Base-by-base conservation (phyloP, 1,284 basidiomycete species). In the Earliella scabrosa region DNA sequence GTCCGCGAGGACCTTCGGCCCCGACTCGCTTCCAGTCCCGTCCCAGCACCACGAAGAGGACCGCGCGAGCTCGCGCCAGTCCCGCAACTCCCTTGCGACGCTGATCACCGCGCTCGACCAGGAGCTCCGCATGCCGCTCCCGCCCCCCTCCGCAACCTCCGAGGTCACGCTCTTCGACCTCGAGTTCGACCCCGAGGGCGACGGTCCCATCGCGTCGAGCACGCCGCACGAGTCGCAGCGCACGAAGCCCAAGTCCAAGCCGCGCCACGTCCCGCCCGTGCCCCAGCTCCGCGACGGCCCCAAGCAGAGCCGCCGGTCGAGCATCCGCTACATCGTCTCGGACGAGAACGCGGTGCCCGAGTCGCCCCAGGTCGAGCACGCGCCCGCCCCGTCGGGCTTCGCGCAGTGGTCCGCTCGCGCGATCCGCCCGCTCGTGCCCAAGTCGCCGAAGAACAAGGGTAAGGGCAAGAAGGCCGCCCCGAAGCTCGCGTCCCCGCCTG, bases 311-410 rank as follows among this genome's bases (percentile, higher is more conserved):
- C 74, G 76, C 61, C 80, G 80, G 61, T 84, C 86, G 52, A 85
- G 82, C 65, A 83, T 87, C 70, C 72, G 80, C 56, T 86, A 87
- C 73, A 82, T 85, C 66, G 82, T 79, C 72, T 85, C 85, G 52
- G 77, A 81, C 61, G 75, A 82, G 66, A 71, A 77, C 61, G 54
- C 52, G 7, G 56, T 63, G 52, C 62, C 73, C 20, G 68, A 68
- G 43, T 53, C 65, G 27, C 65, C 68, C 43, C 63, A 71, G 68
- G 38, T 66, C 67, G 36, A 56, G 68, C 35, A 65, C 67, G 54
- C 58, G 45, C 76, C 78, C 35, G 14, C n/a, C 43, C 44, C 26
- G 23, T 13, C 65, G 27, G 59, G 77, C 27, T 55, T 82, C 52
- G 71, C 75, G 34, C 75, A 79, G 63, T 82, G 79, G 76, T 79